phyloP scores from a whole-genome alignment of 371 early-diverging fungal genomes.

The Actinomortierella ambigua region DNA sequence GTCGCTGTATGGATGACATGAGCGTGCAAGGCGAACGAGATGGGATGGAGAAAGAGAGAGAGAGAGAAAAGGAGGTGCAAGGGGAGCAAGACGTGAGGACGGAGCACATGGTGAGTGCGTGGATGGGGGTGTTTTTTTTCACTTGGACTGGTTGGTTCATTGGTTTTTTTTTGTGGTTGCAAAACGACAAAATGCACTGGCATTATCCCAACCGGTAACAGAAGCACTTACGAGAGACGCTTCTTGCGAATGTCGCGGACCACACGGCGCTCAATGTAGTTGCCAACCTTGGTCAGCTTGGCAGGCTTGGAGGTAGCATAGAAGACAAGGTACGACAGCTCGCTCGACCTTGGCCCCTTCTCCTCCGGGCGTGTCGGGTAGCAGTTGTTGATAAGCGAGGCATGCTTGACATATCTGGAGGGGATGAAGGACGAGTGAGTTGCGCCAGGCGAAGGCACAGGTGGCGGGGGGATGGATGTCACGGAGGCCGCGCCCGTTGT shows the following conservation, averaged over 20 bases:
- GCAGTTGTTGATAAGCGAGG: constrained; percentile 88
- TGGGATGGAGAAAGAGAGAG: background rate
- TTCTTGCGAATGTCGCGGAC: constrained; percentile 69
- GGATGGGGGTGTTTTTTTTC: background rate
- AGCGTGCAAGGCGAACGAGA: background rate
- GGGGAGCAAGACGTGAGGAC: background rate
- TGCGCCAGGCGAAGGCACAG: constrained; percentile 19
- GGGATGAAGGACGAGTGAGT: constrained; percentile 45
- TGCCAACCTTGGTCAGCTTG: constrained; percentile 91
- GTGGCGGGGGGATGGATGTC: constrained; percentile 7
- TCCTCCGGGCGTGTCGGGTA: constrained; percentile 87
- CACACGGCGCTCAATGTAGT: constrained; percentile 79
- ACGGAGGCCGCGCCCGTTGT: constrained; percentile 5
- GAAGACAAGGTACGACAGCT: constrained; percentile 88
- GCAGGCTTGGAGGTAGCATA: constrained; percentile 91
- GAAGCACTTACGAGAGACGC: constrained; percentile 59
- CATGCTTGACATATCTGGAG: constrained; percentile 81
- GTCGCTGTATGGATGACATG: constrained; percentile 13
- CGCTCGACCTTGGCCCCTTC: constrained; percentile 79
- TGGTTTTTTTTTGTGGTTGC: background rate
- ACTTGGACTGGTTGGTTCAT: background rate
- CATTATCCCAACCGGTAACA: too few species aligned
- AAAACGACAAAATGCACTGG: constrained; percentile 9
- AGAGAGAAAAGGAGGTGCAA: background rate
- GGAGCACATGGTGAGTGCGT: background rate